Conservation (phyloP, 495 filamentous ascomycete species). For the Elasticomyces elasticus region DNA sequence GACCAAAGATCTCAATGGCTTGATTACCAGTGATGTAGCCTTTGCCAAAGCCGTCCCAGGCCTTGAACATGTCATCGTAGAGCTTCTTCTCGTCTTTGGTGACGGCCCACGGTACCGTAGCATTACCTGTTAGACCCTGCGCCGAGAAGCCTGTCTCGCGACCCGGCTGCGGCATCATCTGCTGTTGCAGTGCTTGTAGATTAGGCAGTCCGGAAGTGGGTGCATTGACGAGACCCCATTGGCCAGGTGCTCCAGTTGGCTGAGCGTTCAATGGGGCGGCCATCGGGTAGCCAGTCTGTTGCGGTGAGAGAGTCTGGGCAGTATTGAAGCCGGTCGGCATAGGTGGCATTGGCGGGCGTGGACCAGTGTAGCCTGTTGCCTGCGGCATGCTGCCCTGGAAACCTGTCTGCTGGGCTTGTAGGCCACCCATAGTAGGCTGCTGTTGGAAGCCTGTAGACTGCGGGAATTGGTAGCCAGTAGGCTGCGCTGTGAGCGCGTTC, state of each 20-base stretch:
- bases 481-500: conserved; percentile 61
- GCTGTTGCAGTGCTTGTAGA: conserved; percentile 83
- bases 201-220: conserved; percentile 84
- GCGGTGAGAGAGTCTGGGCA: conserved; percentile 45
- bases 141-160: conserved; percentile 90
- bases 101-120: conserved; percentile 94
- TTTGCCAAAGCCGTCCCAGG: conserved; percentile 92
- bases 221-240: conserved; percentile 96
- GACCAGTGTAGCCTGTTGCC: conserved; percentile 57
- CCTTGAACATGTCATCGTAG: conserved; percentile 90
- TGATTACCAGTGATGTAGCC: conserved; percentile 88
- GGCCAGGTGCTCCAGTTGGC: conserved; percentile 90
- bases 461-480: conserved; percentile 57
- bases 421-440: conserved; percentile 39
- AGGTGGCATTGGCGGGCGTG: conserved; percentile 83
- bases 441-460: conserved; percentile 36
- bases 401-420: conserved; percentile 47
- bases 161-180: conserved; percentile 96
- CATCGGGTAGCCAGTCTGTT: conserved; percentile 42
- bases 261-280: conserved; percentile 68
- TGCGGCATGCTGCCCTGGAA: conserved; percentile 40
- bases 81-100: conserved; percentile 98
- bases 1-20: conserved; percentile 93
- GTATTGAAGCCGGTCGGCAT: conserved; percentile 71
- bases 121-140: conserved; percentile 79